phyloP scores from a whole-genome alignment of 2,329 filamentous ascomycete species.

The Dactylellina sp. region DNA sequence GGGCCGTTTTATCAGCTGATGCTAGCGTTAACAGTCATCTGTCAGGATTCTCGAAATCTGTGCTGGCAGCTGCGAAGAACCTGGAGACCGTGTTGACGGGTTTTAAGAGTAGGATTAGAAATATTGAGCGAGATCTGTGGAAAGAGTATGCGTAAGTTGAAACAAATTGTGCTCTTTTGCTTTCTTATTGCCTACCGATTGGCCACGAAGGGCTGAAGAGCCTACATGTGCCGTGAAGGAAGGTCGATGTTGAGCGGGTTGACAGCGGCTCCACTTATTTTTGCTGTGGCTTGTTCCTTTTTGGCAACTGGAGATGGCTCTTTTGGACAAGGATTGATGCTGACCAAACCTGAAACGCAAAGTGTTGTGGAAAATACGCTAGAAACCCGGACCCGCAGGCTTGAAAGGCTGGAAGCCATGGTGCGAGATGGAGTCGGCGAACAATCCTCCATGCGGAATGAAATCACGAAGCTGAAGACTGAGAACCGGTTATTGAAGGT shows the following conservation, averaged over 20 bases:
- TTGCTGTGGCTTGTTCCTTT: constrained; percentile 33
- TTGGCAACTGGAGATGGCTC: constrained; percentile 28
- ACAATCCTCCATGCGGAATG: constrained; percentile 66
- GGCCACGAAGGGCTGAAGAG: neutral
- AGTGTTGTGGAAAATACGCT: constrained; percentile 77
- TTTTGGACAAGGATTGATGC: constrained; percentile 37
- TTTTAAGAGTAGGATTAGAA: constrained; percentile 83
- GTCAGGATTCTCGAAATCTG: constrained; percentile 88
- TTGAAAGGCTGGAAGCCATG: constrained; percentile 86
- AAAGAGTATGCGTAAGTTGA: constrained; percentile 79
- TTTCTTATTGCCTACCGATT: constrained; percentile 13
- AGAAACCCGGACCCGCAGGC: constrained; percentile 81
- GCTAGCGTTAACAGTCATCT: constrained; percentile 79
- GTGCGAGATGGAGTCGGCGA: constrained; percentile 75
- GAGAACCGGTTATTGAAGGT: constrained; percentile 74
- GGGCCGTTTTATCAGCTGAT: constrained; percentile 56
- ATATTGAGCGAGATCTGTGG: constrained; percentile 88
- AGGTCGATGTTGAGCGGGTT: constrained; percentile 4
- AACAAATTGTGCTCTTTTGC: neutral
- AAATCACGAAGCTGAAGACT: constrained; percentile 71
- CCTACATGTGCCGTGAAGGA: neutral
- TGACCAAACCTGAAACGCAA: constrained; percentile 46
- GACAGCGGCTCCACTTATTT: constrained; percentile 1
- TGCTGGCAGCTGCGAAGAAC: constrained; percentile 85
- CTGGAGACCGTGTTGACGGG: constrained; percentile 82